phyloP scores from a whole-genome alignment of 2,329 filamentous ascomycete genomes.

The Graphilbum ipis-grandicollis region DNA sequence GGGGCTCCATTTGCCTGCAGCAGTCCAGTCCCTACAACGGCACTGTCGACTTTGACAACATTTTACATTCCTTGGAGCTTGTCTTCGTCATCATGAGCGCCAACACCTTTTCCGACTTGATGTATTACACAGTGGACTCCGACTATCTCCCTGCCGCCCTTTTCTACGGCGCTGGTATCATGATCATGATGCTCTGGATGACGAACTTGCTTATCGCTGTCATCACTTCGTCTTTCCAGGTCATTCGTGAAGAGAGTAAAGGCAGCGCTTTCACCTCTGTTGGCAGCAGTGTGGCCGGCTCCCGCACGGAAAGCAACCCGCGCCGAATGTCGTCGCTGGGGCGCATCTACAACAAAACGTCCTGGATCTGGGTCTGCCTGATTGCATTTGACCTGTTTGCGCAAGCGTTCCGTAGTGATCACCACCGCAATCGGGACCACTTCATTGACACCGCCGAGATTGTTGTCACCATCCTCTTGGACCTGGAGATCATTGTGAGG shows the following conservation, averaged over 20 bases:
- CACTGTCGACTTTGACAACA: conserved; percentile 91
- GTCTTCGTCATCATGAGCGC: conserved; percentile 98
- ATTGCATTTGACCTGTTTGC: conserved; percentile 68
- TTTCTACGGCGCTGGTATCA: conserved; percentile 56
- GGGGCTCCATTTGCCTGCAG: conserved; percentile 68
- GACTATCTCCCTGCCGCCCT: conserved; percentile 78
- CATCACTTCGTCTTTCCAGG: conserved; percentile 95
- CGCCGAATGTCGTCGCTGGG: conserved; percentile 38
- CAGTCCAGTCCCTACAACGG: conserved; percentile 61
- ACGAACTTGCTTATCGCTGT: conserved; percentile 90
- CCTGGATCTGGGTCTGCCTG: conserved; percentile 60
- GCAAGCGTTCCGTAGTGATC: conserved; percentile 60
- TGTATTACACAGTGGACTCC: conserved; percentile 84
- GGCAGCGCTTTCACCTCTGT: conserved; percentile 81
- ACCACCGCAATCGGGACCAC: conserved; percentile 45
- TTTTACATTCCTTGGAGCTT: conserved; percentile 75
- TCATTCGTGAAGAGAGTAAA: conserved; percentile 92
- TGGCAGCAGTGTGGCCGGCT: conserved; percentile 27
- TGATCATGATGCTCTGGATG: conserved; percentile 92
- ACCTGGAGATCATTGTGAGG: conserved; percentile 68
- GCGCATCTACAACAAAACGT: conserved; percentile 54
- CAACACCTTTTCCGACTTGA: conserved; percentile 87
- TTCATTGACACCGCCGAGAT: conserved; percentile 62
- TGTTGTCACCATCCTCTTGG: conserved; percentile 58
- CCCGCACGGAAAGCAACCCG: conserved; percentile 19